These are phyloP conservation scores for Pythium vanterpoolii DNA, from an alignment of 352 stramenopile genomes.

Conservation along the genomic window DNA sequence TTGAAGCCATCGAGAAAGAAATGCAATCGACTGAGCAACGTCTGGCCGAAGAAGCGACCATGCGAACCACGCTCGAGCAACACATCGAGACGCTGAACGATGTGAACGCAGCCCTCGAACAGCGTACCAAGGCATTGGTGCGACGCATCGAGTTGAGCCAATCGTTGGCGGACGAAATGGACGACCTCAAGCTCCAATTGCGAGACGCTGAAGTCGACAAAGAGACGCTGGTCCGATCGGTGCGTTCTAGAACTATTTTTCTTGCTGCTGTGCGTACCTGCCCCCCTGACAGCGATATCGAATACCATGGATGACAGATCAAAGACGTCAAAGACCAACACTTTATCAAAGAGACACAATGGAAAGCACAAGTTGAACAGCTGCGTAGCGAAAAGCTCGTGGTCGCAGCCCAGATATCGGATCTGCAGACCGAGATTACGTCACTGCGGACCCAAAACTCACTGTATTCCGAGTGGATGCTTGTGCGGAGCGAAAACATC, in stretches of 20 bases:
- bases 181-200: conserved; percentile 65
- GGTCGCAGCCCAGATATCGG: conserved; percentile 38
- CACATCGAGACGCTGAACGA: conserved; percentile 70
- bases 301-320: conserved; percentile 34
- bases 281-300: background rate
- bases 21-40: conserved; percentile 47
- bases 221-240: conserved; percentile 59
- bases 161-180: conserved; percentile 38
- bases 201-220: conserved; percentile 67
- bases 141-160: conserved; percentile 56
- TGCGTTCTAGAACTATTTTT: conserved; percentile 16
- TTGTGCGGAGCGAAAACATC: conserved; percentile 62
- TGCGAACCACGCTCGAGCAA: conserved; percentile 57
- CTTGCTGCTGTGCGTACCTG: background rate
- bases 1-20: conserved; percentile 51
- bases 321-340: conserved; percentile 70
- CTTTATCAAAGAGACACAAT: conserved; percentile 53
- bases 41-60: conserved; percentile 43
- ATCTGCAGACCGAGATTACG: conserved; percentile 58
- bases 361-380: conserved; percentile 56
- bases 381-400: conserved; percentile 43
- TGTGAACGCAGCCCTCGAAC: conserved; percentile 70
- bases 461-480: conserved; percentile 77
- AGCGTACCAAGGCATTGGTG: conserved; percentile 65
- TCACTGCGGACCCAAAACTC: conserved; percentile 62